A percentile compares a stretch with the other conserved stretches of the same genome.
Evolutionary conservation across 1,139 yeast species (phyloP).

Genomic region (Hyphopichia pseudoburtonii): DNA sequence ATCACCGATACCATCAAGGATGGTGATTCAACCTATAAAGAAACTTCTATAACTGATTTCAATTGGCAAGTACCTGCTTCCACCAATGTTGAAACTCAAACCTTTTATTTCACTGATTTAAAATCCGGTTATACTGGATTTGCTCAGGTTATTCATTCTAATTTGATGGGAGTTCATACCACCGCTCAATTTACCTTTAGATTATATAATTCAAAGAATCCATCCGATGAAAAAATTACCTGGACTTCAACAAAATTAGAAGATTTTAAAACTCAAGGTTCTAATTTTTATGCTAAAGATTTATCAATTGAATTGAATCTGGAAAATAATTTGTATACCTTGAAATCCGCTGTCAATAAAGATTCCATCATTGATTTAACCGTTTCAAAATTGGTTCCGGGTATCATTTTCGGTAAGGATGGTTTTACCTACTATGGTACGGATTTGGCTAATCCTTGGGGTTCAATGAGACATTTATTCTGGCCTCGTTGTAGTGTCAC

Average conservation of each 20-base stretch:
- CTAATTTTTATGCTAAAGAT: conserved; percentile 75
- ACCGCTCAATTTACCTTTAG: conserved; percentile 96
- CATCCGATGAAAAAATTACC: conserved; percentile 36
- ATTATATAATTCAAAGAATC: conserved; percentile 54
- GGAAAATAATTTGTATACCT: conserved; percentile 53
- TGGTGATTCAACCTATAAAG: conserved; percentile 36
- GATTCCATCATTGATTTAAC: conserved; percentile 73
- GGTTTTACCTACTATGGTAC: conserved; percentile 87
- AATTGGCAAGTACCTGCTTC: conserved; percentile 71
- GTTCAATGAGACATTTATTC: conserved; percentile 90
- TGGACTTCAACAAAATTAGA: conserved; percentile 94
- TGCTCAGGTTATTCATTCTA: conserved; percentile 93
- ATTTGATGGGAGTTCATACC: conserved; percentile 82
- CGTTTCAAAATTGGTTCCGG: conserved; percentile 65
- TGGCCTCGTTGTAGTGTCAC: conserved; percentile 85
- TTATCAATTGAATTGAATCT: conserved; percentile 62
- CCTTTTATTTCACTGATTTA: conserved; percentile 76
- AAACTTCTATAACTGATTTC: conserved; percentile 64
- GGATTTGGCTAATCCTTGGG: conserved; percentile 86
- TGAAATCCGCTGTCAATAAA: conserved; percentile 66
- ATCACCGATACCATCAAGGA: conserved; percentile 59
- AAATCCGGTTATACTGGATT: conserved; percentile 72
- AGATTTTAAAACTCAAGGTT: conserved; percentile 73
- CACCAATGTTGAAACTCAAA: conserved; percentile 94
- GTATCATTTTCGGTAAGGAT: conserved; percentile 86